These are phyloP conservation scores for Ceratobasidium sp. DNA, from an alignment of 1,284 basidiomycete genomes.

Conservation along the genomic window DNA sequence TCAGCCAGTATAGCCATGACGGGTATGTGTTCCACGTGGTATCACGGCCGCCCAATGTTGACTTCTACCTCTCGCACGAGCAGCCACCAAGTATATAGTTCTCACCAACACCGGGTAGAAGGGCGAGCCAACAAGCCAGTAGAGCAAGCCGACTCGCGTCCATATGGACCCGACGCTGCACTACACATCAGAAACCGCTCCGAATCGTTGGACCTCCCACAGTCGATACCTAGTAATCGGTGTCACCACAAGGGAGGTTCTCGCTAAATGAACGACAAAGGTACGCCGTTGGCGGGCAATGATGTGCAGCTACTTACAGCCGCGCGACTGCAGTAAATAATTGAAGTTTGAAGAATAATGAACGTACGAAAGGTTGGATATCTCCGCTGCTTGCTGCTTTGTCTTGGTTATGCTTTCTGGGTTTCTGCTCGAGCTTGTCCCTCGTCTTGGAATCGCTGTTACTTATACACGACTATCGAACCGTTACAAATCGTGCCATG, in stretches of 20 bases:
- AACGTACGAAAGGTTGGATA: neutral
- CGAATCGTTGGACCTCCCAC: neutral
- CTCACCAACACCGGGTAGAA: neutral
- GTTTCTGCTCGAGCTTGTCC: neutral
- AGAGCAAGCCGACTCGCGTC: neutral
- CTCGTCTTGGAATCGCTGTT: neutral
- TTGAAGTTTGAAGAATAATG: neutral
- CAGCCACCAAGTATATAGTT: neutral
- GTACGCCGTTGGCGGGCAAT: neutral
- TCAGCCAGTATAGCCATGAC: no score
- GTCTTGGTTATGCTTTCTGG: neutral
- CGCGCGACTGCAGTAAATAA: neutral
- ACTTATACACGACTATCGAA: neutral
- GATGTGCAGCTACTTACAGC: neutral
- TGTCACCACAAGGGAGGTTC: neutral
- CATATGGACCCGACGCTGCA: neutral
- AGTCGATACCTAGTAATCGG: neutral
- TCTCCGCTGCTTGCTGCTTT: neutral
- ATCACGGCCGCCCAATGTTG: neutral
- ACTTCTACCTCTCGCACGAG: no score
- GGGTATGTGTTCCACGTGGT: neutral
- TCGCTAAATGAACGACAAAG: neutral
- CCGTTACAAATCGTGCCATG: neutral
- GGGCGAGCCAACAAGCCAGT: conserved; percentile 6
- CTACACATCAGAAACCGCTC: neutral